Base-by-base conservation (phyloP, 106 monocot species). In the Chionographis japonica region DNA sequence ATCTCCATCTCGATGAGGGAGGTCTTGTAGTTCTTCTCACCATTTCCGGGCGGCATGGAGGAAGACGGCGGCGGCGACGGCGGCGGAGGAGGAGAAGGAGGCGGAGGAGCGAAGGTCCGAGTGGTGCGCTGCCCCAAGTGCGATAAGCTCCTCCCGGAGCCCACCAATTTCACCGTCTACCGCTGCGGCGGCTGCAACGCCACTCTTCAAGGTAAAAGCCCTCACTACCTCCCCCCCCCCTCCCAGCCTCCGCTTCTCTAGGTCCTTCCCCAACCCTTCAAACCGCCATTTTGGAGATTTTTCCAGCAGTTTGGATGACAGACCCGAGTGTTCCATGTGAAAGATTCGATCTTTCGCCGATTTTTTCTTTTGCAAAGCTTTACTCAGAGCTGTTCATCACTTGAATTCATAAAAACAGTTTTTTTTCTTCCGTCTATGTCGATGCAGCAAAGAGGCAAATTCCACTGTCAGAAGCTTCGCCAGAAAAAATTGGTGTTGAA, bases 51-150 rank as follows among this genome's bases (percentile, higher is more conserved):
- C 4, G 3, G 42, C 17, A 42, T 49, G n/a, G 16, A 14, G 14
- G 12, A 18, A 36, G 53, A n/a, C n/a, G n/a, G n/a, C n/a, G n/a
- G n/a, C n/a, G n/a, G n/a, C n/a, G n/a, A n/a, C n/a, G n/a, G 16
- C 37, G 51, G 41, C 41, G 37, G 15, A 15, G 10, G 27, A 69
- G 66, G 43, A 50, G 78, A 69, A 67, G 84, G 71, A 35, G 82
- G 54, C 51, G 75, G 60, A 15, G 71, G 61, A 11, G 78, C 78
- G 56, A 84, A 86, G 74, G 79, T 93, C 38, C 53, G 89, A 18
- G 92, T 97, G 36, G 92, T 97, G 51, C 78, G 92, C 14, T 97
- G 97, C 74, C 97, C 97, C 63, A 97, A 89, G 68, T 97, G 97
- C 54, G 82, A 77, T 66, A 92, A 87, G 69, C 89, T 92, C 53